Evolutionary conservation across 2,329 filamentous ascomycete species (phyloP).

Genomic region (Nannizzia gypsea): DNA sequence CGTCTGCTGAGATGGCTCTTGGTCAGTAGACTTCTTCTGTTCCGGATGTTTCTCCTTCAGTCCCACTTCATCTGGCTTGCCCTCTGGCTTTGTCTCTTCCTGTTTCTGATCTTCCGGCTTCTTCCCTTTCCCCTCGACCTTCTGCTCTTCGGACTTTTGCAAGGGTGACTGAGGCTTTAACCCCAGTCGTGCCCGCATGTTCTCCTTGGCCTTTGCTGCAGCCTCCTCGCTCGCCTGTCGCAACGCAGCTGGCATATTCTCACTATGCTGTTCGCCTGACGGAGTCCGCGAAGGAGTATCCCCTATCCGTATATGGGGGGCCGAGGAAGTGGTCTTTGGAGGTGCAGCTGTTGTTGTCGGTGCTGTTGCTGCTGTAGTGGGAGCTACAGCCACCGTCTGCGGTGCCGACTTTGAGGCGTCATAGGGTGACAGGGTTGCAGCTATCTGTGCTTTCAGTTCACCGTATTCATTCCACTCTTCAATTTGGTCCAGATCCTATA

Average conservation of each 20-base stretch:
- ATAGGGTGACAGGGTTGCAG: conserved; percentile 16
- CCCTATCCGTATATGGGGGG: conserved; percentile 30
- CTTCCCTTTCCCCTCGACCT: conserved; percentile 7
- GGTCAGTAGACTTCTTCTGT: not conserved
- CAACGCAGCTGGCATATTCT: conserved; percentile 29
- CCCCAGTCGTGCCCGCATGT: conserved; percentile 13
- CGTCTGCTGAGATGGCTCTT: not conserved
- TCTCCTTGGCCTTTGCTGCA: conserved; percentile 29
- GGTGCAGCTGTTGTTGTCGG: conserved; percentile 14
- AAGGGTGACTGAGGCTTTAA: conserved; percentile 1
- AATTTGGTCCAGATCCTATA: conserved; percentile 77
- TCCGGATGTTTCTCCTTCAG: conserved; percentile 13
- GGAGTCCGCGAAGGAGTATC: conserved; percentile 24
- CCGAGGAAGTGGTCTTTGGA: conserved; percentile 23
- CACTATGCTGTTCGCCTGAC: conserved; percentile 25
- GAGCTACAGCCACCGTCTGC: conserved; percentile 18
- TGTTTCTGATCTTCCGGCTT: not conserved
- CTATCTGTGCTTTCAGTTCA: conserved; percentile 76
- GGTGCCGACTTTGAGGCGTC: conserved; percentile 16
- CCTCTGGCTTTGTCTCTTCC: conserved; percentile 3
- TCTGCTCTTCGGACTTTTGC: conserved; percentile 13
- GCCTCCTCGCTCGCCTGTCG: conserved; percentile 33
- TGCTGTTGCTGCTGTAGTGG: conserved; percentile 14
- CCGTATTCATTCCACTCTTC: conserved; percentile 99
- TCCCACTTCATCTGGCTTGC: conserved; percentile 13